Evolutionary conservation across 768 basidiomycete species (phyloP).

Genomic region (Kwoniella bestiolae): DNA sequence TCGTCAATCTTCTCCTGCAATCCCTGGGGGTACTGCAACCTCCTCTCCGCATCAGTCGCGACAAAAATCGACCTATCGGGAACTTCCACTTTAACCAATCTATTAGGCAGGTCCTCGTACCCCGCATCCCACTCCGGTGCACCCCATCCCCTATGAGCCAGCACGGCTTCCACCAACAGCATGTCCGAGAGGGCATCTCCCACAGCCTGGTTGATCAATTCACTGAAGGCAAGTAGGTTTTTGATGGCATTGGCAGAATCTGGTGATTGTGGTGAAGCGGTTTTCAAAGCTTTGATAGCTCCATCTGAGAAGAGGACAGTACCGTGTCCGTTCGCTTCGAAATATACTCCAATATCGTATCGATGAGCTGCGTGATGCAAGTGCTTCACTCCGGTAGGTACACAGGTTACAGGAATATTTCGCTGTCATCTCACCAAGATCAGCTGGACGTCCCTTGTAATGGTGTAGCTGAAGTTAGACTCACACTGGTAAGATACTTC

Average conservation of each 20-base stretch:
- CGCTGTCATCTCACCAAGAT: constrained; percentile 62
- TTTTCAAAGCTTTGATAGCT: constrained; percentile 67
- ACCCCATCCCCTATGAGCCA: constrained; percentile 80
- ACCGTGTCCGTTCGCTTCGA: constrained; percentile 98
- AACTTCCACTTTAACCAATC: constrained; percentile 91
- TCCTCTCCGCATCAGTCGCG: constrained; percentile 91
- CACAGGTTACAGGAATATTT: constrained; percentile 84
- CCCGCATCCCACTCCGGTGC: constrained; percentile 89
- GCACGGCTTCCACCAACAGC: constrained; percentile 89
- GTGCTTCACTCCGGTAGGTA: constrained; percentile 95
- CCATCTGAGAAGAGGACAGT: constrained; percentile 89
- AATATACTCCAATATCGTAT: constrained; percentile 96
- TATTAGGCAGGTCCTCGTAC: constrained; percentile 91
- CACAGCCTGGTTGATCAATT: constrained; percentile 95
- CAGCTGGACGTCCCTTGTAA: neutral
- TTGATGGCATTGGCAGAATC: constrained; percentile 79
- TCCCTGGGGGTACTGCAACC: constrained; percentile 75
- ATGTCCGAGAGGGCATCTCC: constrained; percentile 96
- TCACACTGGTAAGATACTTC: constrained; percentile 71
- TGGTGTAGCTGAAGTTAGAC: constrained; percentile 2
- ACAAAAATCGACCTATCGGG: constrained; percentile 78
- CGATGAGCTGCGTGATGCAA: constrained; percentile 95
- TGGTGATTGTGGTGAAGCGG: constrained; percentile 75
- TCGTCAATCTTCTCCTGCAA: constrained; percentile 83
- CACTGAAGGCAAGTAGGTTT: constrained; percentile 74